Base-by-base conservation (phyloP, 805 yeast genomes). In the Debaryomyces hansenii region DNA sequence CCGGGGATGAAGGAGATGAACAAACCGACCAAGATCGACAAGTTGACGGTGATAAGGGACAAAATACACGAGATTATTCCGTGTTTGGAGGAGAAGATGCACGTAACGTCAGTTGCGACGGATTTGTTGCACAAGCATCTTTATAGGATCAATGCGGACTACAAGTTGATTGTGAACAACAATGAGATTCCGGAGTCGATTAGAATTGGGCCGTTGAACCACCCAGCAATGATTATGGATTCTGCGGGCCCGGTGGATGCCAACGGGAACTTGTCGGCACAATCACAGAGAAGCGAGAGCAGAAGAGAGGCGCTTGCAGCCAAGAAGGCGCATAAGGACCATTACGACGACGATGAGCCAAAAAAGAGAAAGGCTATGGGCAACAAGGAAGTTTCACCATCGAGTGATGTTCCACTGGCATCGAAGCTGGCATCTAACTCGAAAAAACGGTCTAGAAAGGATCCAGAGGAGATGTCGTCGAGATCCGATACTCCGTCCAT, bases 1-100 rank as follows among this genome's bases (percentile, higher is more conserved):
- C 27, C 32, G 16, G 45, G 37, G 9, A 21, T 41, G 8, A 29
- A 41, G 20, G 67, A 63, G 33, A 72, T 80, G 27, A 72, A 77
- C 28, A 54, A 20, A 16, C 29, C 14, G 16, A 39, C 31, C 16
- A 21, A 39, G 35, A 10, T 39, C 44, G 48, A 60, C 16, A 58
- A 74, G 6, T 60, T 78, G 49, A 54, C 62, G 21, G 55, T 62
- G 20, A 76, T 80, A 47, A 65, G 76, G 45, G 72, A 73, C 24
- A 68, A 74, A 46, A 70, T 80, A 52, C 74, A 71, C 51, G 96
- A 88, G 47, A 74, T 92, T 46, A 82, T 92, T 72, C 97, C 98
- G 0, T 88, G 96, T 50, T 68, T 92, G 45, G 98, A 92, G 62
- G 97, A 94, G 63, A 94, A 94, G 67, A 90, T 94, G 95, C 97